Evolutionary conservation across 805 yeast genomes (phyloP).

Genomic region (Barnettozyma pratensis): DNA sequence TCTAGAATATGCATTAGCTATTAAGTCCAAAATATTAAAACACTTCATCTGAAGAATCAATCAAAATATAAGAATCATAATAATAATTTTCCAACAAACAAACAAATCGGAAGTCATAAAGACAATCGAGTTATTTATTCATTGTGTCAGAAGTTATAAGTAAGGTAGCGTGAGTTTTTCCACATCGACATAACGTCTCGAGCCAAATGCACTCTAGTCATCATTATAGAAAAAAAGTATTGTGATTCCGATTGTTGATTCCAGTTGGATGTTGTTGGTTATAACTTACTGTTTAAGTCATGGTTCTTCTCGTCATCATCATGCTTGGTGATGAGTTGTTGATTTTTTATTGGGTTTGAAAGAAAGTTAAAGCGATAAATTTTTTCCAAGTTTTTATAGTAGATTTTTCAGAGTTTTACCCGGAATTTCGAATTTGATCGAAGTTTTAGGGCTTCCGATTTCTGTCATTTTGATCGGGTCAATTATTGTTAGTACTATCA

Average conservation of each 20-base stretch:
- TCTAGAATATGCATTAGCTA: constrained; percentile 12
- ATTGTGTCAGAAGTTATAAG: constrained; percentile 50
- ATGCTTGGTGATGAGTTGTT: no score
- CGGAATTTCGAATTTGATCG: no score
- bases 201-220: constrained; percentile 95
- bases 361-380: no score
- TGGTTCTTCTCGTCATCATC: not conserved
- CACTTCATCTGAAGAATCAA: not conserved
- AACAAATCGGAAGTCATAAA: not conserved
- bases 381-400: no score
- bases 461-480: no score
- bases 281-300: not conserved
- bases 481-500: no score
- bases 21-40: not conserved
- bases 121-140: not conserved
- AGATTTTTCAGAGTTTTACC: no score
- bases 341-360: no score
- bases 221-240: constrained; percentile 3
- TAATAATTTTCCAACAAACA: not conserved
- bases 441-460: no score
- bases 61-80: not conserved
- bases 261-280: not conserved
- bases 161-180: constrained; percentile 98
- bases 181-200: constrained; percentile 95
- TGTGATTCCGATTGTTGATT: not conserved